Base-by-base conservation (phyloP, 495 filamentous ascomycete species). In the Pseudotulostoma volvatum region DNA sequence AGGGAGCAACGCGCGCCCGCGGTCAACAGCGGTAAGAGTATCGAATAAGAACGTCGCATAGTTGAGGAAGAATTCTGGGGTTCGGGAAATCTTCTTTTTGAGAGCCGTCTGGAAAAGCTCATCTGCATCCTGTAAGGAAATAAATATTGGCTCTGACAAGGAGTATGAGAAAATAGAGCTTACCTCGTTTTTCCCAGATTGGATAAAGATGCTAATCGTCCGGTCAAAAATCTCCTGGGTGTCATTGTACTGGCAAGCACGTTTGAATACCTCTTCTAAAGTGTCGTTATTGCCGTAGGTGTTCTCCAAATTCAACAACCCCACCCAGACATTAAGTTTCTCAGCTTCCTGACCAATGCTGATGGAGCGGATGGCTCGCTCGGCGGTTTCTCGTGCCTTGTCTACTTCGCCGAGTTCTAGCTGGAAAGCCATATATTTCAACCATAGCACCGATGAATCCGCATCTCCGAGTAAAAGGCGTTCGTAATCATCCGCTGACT, bases 401-500 rank as follows among this genome's bases (percentile, higher is more conserved):
- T 74, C 72, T 18, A 88, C 60, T 50, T 96, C 90, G 56, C 81
- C 81, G 37, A 93, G 67, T 54, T 93, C 79, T 51, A 95, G 74
- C 59, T 96, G 84, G 66, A 93, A 93, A 15, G 87, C 86, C 80
- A 96, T 93, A 61, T 95, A 97, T 44, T 79, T 70, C 36, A 93
- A 79, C 90, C 90, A 97, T 17, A 96, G 66, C 33, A 77, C 60
- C 1, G 90, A 92, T 5, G 79, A 82, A 52, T 96, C 81, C 1
- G 90, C 85, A 50, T 93, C 81, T 39, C 85, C 84, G 25, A 96
- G 74, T 31, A 96, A 72, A 36, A 94, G 76, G 37, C 90, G 81
- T 62, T 97, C 90, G 56, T 81, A 96, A 54, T 96, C 90, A 37
- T 78, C 77, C 13, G 79, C 71, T 1, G 83, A 85, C 55, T 90